These are phyloP conservation scores for Gymnopilus junonius DNA, from an alignment of 768 basidiomycete genomes.

Conservation along the genomic window DNA sequence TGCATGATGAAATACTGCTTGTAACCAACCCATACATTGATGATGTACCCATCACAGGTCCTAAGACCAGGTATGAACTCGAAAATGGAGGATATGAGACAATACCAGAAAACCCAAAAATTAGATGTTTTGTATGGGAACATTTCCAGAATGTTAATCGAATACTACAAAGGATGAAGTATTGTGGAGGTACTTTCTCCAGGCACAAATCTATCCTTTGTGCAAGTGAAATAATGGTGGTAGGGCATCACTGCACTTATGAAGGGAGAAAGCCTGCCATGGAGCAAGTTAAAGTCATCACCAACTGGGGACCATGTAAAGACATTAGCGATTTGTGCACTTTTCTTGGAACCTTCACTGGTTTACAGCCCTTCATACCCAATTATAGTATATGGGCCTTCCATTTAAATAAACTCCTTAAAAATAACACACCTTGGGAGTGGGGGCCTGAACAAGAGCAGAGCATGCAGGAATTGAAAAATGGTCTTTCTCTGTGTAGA, in stretches of 20 bases:
- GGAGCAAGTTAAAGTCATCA: conserved; percentile 15
- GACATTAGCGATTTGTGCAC: conserved; percentile 22
- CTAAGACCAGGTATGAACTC: conserved; percentile 22
- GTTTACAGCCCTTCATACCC: conserved; percentile 25
- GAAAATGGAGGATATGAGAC: conserved; percentile 33
- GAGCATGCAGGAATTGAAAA: conserved; percentile 27
- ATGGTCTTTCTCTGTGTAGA: conserved; percentile 18
- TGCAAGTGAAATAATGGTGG: conserved; percentile 3
- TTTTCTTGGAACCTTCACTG: conserved; percentile 33
- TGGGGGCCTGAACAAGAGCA: conserved; percentile 3
- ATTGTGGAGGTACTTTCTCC: conserved; percentile 14
- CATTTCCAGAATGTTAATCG: conserved; percentile 34
- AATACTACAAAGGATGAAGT: conserved; percentile 31
- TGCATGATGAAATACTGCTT: conserved; percentile 21
- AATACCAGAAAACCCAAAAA: conserved; percentile 34
- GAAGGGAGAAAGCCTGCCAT: conserved; percentile 32
- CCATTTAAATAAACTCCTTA: conserved; percentile 22
- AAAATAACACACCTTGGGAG: conserved; percentile 18
- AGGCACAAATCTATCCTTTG: conserved; percentile 6
- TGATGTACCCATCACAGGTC: conserved; percentile 27
- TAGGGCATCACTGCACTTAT: conserved; percentile 6
- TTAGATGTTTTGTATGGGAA: conserved; percentile 42
- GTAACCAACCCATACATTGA: conserved; percentile 26
- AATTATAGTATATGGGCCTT: conserved; percentile 23
- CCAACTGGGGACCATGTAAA: conserved; percentile 26